Percentiles rank a stretch among this genome's conserved stretches.
phyloP scores from a whole-genome alignment of 805 yeast species.

The Cyberlindnera amylophila region DNA sequence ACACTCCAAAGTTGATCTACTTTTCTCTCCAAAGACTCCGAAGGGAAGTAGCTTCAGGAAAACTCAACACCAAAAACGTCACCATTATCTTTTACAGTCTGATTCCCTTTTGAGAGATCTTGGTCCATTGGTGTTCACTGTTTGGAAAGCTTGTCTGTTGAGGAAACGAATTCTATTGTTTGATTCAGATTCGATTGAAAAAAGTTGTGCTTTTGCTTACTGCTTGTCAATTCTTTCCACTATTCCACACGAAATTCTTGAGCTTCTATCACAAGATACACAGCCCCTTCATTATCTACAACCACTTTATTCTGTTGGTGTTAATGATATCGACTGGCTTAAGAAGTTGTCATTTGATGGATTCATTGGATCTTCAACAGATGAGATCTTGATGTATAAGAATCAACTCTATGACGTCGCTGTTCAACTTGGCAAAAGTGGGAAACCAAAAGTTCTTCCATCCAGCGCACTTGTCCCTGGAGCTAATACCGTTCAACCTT shows the following conservation, averaged over 20 bases:
- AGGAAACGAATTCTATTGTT: slow-evolving; percentile 53
- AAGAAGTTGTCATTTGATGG: slow-evolving; percentile 25
- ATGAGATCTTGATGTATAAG: slow-evolving; percentile 58
- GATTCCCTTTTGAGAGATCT: slow-evolving; percentile 43
- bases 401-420: slow-evolving; percentile 46
- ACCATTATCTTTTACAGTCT: slow-evolving; percentile 45
- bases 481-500: slow-evolving; percentile 1
- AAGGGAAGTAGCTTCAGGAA: not conserved
- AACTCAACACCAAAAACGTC: slow-evolving; percentile 15
- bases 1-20: slow-evolving; percentile 12
- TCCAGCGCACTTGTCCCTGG: slow-evolving; percentile 14
- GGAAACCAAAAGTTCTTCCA: slow-evolving; percentile 11
- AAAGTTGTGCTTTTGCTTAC: slow-evolving; percentile 49
- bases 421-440: slow-evolving; percentile 22
- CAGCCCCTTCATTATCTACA: slow-evolving; percentile 21
- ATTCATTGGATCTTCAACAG: slow-evolving; percentile 62
- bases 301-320: slow-evolving; percentile 61
- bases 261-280: slow-evolving; percentile 29
- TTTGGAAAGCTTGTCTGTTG: slow-evolving; percentile 61
- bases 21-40: slow-evolving; percentile 1
- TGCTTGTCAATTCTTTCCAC: slow-evolving; percentile 57
- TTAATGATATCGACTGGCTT: slow-evolving; percentile 49
- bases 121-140: slow-evolving; percentile 63
- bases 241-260: slow-evolving; percentile 52
- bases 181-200: slow-evolving; percentile 33